phyloP scores from a whole-genome alignment of 2,329 filamentous ascomycete species.

The Neofusicoccum laricinum region DNA sequence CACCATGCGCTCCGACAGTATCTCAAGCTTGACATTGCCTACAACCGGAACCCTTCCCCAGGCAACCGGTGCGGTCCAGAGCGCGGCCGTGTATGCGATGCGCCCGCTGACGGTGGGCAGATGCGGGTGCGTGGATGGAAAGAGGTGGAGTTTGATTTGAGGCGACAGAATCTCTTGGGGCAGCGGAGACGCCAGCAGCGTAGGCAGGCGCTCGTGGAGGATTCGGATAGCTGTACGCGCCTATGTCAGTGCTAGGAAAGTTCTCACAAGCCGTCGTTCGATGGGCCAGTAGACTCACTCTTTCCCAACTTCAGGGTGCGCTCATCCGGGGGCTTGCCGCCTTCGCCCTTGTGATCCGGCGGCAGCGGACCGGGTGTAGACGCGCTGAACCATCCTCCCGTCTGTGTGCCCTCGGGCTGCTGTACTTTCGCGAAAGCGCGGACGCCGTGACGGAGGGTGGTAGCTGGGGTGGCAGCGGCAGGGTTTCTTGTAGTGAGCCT shows the following conservation, averaged over 20 bases:
- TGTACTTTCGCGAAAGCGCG: conserved; percentile 30
- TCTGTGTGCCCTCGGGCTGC: conserved; percentile 29
- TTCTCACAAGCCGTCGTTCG: not conserved
- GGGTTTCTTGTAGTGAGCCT: conserved; percentile 15
- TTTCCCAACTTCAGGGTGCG: conserved; percentile 61
- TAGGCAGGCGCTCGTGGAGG: conserved; percentile 62
- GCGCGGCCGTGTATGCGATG: conserved; percentile 84
- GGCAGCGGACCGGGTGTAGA: conserved; percentile 29
- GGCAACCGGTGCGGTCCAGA: conserved; percentile 94
- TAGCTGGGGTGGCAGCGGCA: conserved; percentile 19
- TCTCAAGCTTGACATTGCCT: conserved; percentile 83
- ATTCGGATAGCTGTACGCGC: conserved; percentile 52
- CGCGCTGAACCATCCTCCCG: conserved; percentile 45
- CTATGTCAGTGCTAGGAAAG: not conserved
- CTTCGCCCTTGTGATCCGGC: conserved; percentile 28
- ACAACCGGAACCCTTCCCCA: conserved; percentile 92
- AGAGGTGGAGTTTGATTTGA: conserved; percentile 60
- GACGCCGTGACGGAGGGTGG: not conserved
- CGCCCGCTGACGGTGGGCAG: conserved; percentile 89
- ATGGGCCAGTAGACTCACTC: conserved; percentile 42
- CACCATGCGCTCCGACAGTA: conserved; percentile 86
- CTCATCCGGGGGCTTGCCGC: conserved; percentile 55
- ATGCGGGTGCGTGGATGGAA: conserved; percentile 75
- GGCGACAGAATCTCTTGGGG: conserved; percentile 62
- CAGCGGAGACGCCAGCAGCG: conserved; percentile 58